These are phyloP conservation scores for Amyloporia xantha DNA, from an alignment of 768 basidiomycete species.

Conservation along the genomic window DNA sequence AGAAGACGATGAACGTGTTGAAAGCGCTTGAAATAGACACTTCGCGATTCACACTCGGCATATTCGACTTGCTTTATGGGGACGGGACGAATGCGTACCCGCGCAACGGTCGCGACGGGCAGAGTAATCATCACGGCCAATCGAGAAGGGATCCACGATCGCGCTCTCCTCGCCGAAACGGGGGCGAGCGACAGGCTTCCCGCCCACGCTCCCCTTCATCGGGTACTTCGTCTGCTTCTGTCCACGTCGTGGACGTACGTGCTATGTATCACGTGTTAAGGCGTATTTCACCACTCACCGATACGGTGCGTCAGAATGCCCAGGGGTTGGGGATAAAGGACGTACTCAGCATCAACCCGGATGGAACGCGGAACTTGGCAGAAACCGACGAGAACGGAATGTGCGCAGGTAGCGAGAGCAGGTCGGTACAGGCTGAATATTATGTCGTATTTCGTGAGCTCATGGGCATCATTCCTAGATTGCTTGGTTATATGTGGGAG, in stretches of 20 bases:
- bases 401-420: conserved; percentile 24
- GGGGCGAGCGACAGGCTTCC: neutral
- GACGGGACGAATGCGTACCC: neutral
- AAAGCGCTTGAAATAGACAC: conserved; percentile 35
- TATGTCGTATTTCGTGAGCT: too few relatives aligned
- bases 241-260: conserved; percentile 19
- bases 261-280: conserved; percentile 13
- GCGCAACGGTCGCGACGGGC: neutral
- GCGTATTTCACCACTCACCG: neutral
- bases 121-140: neutral
- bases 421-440: conserved; percentile 11
- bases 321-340: conserved; percentile 7
- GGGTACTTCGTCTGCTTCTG: neutral
- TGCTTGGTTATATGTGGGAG: conserved; percentile 19
- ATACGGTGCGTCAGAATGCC: conserved; percentile 7
- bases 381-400: conserved; percentile 7
- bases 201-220: conserved; percentile 5
- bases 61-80: conserved; percentile 28
- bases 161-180: conserved; percentile 2
- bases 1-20: conserved; percentile 34
- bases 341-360: neutral
- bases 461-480: conserved; percentile 4
- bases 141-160: conserved; percentile 1
- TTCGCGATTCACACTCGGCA: conserved; percentile 34
- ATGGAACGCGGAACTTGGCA: neutral